Evolutionary conservation across 345 rosid genomes (phyloP), one percentile per base, ranked within the genome.

Genomic region (Ceriops decandra): DNA sequence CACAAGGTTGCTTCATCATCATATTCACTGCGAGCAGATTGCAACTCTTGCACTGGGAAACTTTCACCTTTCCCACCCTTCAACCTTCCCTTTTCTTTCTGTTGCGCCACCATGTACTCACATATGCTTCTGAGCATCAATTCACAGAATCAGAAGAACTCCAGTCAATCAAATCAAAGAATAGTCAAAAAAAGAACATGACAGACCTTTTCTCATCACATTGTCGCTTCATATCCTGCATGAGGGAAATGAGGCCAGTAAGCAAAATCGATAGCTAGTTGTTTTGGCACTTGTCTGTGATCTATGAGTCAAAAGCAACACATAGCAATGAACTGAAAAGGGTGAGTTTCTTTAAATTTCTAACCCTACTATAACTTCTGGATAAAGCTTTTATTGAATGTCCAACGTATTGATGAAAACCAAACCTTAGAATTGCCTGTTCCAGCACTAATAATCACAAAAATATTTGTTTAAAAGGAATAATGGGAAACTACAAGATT

Each of bases 171-270:
- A 63, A 56, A 79, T 52, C 30, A 69, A 58, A 53, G 54, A 63
- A 42, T 65, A 28, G 52, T 27, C 53, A 28, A 59, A 20, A 38
- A 28, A 47, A 47, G 51, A 68, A 72, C 73, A 57, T 46, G 62
- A 74, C 74, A 33, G 62, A 92, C 99, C 97, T 88, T 85, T 95
- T 95, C 71, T 86, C 98, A 59, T 95, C 95, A 27, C 99, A 95
- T 71, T 90, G 99, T 66, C 86, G 86, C 84, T 92, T 95, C 99
- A 95, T 95, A 77, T 95, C 98, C 99, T 95, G 90, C 74, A 82
- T 47, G 62, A 61, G 19, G 58, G 30, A 64, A 59, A 80, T 70
- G 47, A 72, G 59, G 30, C 30, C 53, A 71, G 2, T 78, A 68
- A 73, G 70, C 57, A 31, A 68, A 75, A 58, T 20, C 22, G 46